phyloP scores from a whole-genome alignment of 192 early-diverging fungal genomes.

The Cladochytrium replicatum region DNA sequence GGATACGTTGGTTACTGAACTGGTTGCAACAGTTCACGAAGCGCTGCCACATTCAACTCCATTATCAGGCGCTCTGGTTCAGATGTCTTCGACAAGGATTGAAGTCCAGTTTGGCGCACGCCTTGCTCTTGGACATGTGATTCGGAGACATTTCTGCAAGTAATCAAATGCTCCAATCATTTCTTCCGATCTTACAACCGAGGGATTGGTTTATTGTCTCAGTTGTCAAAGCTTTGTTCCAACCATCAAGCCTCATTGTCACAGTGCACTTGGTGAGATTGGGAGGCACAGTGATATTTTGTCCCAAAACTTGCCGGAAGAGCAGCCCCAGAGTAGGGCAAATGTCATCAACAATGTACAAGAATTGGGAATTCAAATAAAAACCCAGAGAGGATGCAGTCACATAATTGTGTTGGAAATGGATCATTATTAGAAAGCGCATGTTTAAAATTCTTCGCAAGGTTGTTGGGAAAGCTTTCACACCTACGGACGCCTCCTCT shows the following conservation, averaged over 20 bases:
- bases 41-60: too few relatives aligned
- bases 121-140: conserved; percentile 58
- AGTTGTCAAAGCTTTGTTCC: conserved; percentile 45
- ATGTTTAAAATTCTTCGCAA: too few relatives aligned
- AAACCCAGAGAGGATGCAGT: conserved; percentile 71
- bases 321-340: background rate
- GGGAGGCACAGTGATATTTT: conserved; percentile 48
- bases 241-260: conserved; percentile 30
- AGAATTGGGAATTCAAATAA: conserved; percentile 47
- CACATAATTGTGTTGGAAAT: conserved; percentile 43
- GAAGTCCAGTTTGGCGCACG: conserved; percentile 41
- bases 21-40: too few relatives aligned
- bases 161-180: conserved; percentile 32
- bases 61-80: too few relatives aligned
- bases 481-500: too few relatives aligned
- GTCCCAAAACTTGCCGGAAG: conserved; percentile 3
- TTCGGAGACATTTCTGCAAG: conserved; percentile 52
- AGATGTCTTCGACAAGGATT: too few relatives aligned
- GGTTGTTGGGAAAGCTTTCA: too few relatives aligned
- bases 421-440: too few relatives aligned
- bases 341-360: conserved; percentile 33
- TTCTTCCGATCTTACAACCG: conserved; percentile 3
- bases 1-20: background rate
- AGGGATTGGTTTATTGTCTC: conserved; percentile 20
- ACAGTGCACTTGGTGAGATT: conserved; percentile 63